Evolutionary conservation across 768 basidiomycete genomes (phyloP).

Genomic region (Russula vinacea): DNA sequence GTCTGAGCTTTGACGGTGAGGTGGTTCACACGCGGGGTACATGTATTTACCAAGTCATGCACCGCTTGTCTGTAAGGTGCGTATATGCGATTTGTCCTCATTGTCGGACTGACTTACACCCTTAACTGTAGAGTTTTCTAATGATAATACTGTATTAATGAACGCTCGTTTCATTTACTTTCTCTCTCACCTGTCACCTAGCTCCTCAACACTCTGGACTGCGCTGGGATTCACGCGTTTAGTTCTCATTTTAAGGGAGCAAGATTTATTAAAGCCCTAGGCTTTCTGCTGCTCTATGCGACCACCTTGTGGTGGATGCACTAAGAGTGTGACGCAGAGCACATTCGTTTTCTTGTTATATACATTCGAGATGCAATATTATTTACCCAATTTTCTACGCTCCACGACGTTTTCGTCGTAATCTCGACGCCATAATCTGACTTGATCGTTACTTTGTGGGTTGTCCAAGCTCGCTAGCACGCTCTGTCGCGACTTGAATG

Average conservation of each 20-base stretch:
- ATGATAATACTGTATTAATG: not conserved
- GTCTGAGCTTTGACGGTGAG: slow-evolving; percentile 36
- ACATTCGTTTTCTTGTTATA: slow-evolving; percentile 23
- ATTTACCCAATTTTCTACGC: not conserved
- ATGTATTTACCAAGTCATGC: slow-evolving; percentile 28
- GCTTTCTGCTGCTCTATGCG: slow-evolving; percentile 34
- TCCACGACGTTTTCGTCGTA: not conserved
- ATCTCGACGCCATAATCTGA: not conserved
- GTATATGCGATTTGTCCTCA: not conserved
- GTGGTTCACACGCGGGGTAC: slow-evolving; percentile 55
- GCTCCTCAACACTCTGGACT: slow-evolving; percentile 98
- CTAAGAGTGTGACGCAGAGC: slow-evolving; percentile 32
- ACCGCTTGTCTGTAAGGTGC: slow-evolving; percentile 14
- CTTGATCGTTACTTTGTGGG: slow-evolving; percentile 42
- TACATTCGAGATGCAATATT: slow-evolving; percentile 3
- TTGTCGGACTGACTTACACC: not conserved
- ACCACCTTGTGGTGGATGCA: slow-evolving; percentile 24
- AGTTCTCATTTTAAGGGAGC: slow-evolving; percentile 98
- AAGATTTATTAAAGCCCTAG: slow-evolving; percentile 43
- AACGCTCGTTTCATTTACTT: slow-evolving; percentile 4
- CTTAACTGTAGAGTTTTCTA: not conserved
- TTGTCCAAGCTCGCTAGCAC: slow-evolving; percentile 82
- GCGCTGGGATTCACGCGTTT: slow-evolving; percentile 66
- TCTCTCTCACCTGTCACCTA: slow-evolving; percentile 4
- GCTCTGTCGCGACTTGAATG: slow-evolving; percentile 90